phyloP scores from a whole-genome alignment of 2,329 filamentous ascomycete species.

The Fusarium vanettenii region DNA sequence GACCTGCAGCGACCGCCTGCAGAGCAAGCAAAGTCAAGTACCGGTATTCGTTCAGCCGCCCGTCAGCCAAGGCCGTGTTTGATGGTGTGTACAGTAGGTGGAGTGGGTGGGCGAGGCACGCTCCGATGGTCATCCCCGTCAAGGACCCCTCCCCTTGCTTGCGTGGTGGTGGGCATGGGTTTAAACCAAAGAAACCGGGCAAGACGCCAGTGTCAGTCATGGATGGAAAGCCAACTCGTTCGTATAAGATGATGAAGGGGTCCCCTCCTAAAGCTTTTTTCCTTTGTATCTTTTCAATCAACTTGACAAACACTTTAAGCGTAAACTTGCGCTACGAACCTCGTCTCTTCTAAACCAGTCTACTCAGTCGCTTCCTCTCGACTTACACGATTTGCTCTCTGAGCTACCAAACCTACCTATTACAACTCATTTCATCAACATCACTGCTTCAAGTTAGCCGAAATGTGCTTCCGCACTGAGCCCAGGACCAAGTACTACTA shows the following conservation, averaged over 20 bases:
- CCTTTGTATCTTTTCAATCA: conserved; percentile 12
- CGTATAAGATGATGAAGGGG: conserved; percentile 41
- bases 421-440: neutral
- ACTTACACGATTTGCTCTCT: neutral
- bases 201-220: conserved; percentile 34
- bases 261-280: conserved; percentile 18
- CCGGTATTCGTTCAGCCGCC: neutral
- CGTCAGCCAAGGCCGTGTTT: conserved; percentile 1
- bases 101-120: conserved; percentile 35
- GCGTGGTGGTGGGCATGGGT: conserved; percentile 35
- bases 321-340: neutral
- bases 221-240: conserved; percentile 12
- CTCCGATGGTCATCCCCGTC: conserved; percentile 34
- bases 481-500: conserved; percentile 65
- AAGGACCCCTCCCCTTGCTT: conserved; percentile 37
- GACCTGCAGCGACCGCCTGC: neutral
- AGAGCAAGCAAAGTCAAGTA: neutral
- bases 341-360: neutral
- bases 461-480: conserved; percentile 63
- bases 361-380: neutral
- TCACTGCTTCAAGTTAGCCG: conserved; percentile 34
- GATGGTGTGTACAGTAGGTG: conserved; percentile 25
- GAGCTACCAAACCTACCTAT: neutral
- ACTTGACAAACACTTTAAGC: neutral
- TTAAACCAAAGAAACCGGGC: conserved; percentile 42